phyloP scores from a whole-genome alignment of 139 green algal genomes.

The Chlorella sp. region DNA sequence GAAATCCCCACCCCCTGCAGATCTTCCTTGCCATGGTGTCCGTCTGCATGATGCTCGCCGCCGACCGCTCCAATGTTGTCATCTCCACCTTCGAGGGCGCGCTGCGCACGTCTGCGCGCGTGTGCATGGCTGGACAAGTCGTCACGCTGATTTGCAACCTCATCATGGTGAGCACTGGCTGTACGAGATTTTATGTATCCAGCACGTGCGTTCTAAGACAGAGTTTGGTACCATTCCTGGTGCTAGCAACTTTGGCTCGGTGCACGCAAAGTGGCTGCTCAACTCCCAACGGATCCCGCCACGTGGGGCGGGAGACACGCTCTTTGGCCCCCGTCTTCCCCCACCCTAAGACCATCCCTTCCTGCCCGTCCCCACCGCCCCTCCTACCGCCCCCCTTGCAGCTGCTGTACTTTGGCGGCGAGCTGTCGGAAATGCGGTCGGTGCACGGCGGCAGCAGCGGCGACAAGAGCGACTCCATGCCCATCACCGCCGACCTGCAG shows the following conservation, averaged over 20 bases:
- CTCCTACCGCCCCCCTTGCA: neutral
- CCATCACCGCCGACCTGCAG: conserved; percentile 12
- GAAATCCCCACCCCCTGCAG: neutral
- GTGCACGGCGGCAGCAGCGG: neutral
- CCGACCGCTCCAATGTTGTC: neutral
- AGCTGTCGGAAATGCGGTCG: conserved; percentile 7
- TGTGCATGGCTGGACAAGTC: conserved; percentile 13
- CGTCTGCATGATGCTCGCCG: conserved; percentile 32
- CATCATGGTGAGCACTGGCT: neutral
- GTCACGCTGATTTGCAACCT: conserved; percentile 31
- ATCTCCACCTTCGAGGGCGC: conserved; percentile 4
- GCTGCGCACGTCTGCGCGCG: neutral
- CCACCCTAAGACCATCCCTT: neutral
- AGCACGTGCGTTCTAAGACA: too few species aligned
- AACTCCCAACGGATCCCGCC: too few species aligned
- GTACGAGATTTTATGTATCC: too few species aligned
- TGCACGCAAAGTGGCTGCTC: too few species aligned
- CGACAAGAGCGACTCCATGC: neutral
- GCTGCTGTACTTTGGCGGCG: conserved; percentile 32
- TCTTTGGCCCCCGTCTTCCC: too few species aligned
- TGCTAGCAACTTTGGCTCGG: too few species aligned
- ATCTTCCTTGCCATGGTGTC: conserved; percentile 18
- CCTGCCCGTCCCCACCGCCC: neutral
- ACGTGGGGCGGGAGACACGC: too few species aligned
- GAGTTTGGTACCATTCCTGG: too few species aligned